A percentile compares a stretch with the other conserved stretches of the same genome.
These are phyloP conservation scores for Fusarium aywerte DNA, from an alignment of 2,329 filamentous ascomycete genomes.

Conservation along the genomic window DNA sequence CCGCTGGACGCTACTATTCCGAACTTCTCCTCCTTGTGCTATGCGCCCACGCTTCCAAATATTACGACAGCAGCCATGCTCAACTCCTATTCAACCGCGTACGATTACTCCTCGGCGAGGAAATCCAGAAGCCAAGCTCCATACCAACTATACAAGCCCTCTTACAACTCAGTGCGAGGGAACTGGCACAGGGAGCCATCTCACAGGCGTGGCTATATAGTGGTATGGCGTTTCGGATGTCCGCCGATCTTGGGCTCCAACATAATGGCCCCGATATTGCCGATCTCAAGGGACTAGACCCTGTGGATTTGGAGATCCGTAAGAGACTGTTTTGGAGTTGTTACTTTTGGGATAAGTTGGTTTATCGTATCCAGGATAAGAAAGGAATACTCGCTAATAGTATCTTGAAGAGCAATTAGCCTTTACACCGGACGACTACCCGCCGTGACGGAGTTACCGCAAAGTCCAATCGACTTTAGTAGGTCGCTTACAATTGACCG, in stretches of 20 bases:
- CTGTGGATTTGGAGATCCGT: constrained; percentile 6
- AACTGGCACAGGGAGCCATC: constrained; percentile 2
- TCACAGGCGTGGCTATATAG: constrained; percentile 7
- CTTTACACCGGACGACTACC: constrained; percentile 8
- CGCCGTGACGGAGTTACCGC: constrained; percentile 1
- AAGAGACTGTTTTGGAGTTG: constrained; percentile 14
- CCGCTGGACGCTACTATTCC: constrained; percentile 1
- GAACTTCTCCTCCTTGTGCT: constrained; percentile 6
- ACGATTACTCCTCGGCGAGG: constrained; percentile 2
- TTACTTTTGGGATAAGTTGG: constrained; percentile 14
- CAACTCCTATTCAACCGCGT: constrained; percentile 7
- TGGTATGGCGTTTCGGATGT: constrained; percentile 10
- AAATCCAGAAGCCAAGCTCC: constrained; percentile 9
- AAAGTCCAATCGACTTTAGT: constrained; percentile 13
- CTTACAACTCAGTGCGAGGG: background rate
- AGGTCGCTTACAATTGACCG: background rate
- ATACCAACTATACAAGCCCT: constrained; percentile 9
- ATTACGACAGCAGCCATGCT: background rate
- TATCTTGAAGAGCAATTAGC: background rate
- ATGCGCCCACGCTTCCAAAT: constrained; percentile 9
- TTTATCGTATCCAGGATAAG: accelerated
- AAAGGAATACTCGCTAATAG: background rate
- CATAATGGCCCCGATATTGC: constrained; percentile 6
- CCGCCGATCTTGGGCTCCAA: constrained; percentile 9
- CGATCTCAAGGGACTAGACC: constrained; percentile 5